Evolutionary conservation across 805 yeast species (phyloP).

Genomic region (Metschnikowia corniflorae): DNA sequence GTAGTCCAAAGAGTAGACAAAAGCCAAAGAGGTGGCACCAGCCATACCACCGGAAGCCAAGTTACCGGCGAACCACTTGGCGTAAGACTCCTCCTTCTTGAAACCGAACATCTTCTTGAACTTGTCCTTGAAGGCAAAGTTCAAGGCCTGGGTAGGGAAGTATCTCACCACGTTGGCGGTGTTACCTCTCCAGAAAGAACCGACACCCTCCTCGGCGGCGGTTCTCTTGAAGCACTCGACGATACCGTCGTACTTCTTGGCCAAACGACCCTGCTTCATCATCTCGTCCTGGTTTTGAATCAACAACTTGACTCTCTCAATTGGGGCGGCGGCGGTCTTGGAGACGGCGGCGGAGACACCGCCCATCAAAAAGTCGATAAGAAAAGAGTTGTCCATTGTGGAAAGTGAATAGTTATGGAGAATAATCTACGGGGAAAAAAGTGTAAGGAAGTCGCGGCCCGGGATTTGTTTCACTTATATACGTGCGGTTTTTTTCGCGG

Average conservation of each 20-base stretch:
- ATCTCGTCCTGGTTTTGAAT: slow-evolving; percentile 98
- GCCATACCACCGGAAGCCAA: slow-evolving; percentile 98
- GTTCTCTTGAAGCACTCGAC: slow-evolving; percentile 93
- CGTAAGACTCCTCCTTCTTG: slow-evolving; percentile 93
- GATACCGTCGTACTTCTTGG: slow-evolving; percentile 84
- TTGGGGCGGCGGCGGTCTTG: slow-evolving; percentile 97
- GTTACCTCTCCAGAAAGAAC: slow-evolving; percentile 99
- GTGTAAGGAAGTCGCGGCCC: slow-evolving; percentile 5
- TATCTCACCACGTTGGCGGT: slow-evolving; percentile 98
- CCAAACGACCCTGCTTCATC: slow-evolving; percentile 95
- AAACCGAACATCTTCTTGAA: slow-evolving; percentile 94
- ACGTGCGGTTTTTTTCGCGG: slow-evolving; percentile 13
- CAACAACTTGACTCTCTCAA: slow-evolving; percentile 93
- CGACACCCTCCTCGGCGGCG: slow-evolving; percentile 87
- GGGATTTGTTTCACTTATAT: slow-evolving; percentile 18
- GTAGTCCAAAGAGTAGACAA: slow-evolving; percentile 95
- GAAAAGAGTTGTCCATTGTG: slow-evolving; percentile 28
- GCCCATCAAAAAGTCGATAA: slow-evolving; percentile 78
- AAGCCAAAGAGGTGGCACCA: slow-evolving; percentile 91
- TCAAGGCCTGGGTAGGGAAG: slow-evolving; percentile 99
- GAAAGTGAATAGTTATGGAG: slow-evolving; percentile 14
- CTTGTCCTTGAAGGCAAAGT: slow-evolving; percentile 98
- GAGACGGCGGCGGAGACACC: slow-evolving; percentile 99
- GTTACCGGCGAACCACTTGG: slow-evolving; percentile 95
- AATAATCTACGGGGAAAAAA: slow-evolving; percentile 15